Conservation (phyloP, 768 basidiomycete genomes). For the Xanthoconium stramineum region DNA sequence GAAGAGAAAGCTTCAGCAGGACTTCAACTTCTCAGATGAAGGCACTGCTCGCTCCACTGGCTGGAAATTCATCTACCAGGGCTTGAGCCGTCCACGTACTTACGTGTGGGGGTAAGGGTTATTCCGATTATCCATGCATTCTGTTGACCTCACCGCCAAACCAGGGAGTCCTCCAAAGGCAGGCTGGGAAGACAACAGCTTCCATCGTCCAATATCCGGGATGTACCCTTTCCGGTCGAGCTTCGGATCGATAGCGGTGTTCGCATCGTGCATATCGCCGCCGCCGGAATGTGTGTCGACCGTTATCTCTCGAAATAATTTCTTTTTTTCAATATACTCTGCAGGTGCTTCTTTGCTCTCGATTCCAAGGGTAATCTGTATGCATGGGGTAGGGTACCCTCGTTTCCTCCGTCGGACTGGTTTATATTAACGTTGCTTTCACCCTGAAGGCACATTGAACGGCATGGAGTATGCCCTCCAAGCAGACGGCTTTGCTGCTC, state of each 20-base stretch:
- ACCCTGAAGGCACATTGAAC: conserved; percentile 59
- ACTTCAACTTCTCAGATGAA: conserved; percentile 76
- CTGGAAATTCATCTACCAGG: conserved; percentile 77
- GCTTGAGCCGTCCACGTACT: conserved; percentile 52
- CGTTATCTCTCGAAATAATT: conserved; percentile 1
- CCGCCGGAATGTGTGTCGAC: conserved; percentile 73
- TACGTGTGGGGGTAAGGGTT: conserved; percentile 60
- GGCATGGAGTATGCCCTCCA: conserved; percentile 39
- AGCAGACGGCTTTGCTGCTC: conserved; percentile 55
- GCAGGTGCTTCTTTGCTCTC: conserved; percentile 84
- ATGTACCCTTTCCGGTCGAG: conserved; percentile 62
- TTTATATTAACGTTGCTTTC: conserved; percentile 1
- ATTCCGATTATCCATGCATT: neutral
- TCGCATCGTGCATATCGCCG: conserved; percentile 68
- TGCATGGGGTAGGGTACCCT: conserved; percentile 67
- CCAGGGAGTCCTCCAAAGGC: conserved; percentile 59
- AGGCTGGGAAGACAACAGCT: conserved; percentile 54
- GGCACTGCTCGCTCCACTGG: conserved; percentile 73
- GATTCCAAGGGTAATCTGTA: conserved; percentile 70
- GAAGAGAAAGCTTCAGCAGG: conserved; percentile 62
- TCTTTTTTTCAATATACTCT: neutral
- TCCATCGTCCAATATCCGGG: conserved; percentile 34
- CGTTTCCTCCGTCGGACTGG: neutral
- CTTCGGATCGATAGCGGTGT: conserved; percentile 53
- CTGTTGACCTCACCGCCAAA: neutral